A percentile compares a stretch with the other conserved stretches of the same genome.
Evolutionary conservation across 306 rosid genomes (phyloP).

Genomic region (Bauhinia variegata): DNA sequence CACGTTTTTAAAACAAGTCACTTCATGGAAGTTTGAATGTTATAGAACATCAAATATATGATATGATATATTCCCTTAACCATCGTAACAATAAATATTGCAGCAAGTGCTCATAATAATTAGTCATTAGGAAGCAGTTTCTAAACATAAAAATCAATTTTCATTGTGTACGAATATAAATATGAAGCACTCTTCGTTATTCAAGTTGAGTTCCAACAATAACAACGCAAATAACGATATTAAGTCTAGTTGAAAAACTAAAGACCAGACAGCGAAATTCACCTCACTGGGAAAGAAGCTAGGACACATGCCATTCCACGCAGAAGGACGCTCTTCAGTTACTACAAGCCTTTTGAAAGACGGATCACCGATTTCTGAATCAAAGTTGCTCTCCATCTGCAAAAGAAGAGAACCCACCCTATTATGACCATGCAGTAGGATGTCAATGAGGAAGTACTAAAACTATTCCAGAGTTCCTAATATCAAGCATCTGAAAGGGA

Average conservation of each 20-base stretch:
- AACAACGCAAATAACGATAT: no score
- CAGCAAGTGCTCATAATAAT: slow-evolving; percentile 8
- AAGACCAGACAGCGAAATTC: slow-evolving; percentile 31
- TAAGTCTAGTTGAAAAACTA: not conserved
- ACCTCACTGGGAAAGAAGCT: slow-evolving; percentile 76
- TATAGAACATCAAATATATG: not conserved
- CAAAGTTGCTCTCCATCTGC: slow-evolving; percentile 67
- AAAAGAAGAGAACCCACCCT: slow-evolving; percentile 34
- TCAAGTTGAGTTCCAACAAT: not conserved
- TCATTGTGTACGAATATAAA: no score
- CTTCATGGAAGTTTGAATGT: not conserved
- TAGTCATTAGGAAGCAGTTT: not conserved
- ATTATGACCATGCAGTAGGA: slow-evolving; percentile 18
- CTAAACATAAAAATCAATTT: no score
- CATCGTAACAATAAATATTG: not conserved
- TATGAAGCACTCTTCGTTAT: slow-evolving; percentile 13
- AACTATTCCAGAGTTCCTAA: slow-evolving; percentile 7
- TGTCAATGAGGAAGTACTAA: slow-evolving; percentile 17
- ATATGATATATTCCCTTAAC: slow-evolving; percentile 2
- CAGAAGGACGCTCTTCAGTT: slow-evolving; percentile 61
- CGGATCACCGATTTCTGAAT: slow-evolving; percentile 53
- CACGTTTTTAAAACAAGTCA: not conserved
- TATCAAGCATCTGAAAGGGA: slow-evolving; percentile 19
- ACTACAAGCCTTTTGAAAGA: slow-evolving; percentile 62
- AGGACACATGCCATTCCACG: no score